phyloP scores from a whole-genome alignment of 352 stramenopile species.

The Globisporangium paroecandrum region DNA sequence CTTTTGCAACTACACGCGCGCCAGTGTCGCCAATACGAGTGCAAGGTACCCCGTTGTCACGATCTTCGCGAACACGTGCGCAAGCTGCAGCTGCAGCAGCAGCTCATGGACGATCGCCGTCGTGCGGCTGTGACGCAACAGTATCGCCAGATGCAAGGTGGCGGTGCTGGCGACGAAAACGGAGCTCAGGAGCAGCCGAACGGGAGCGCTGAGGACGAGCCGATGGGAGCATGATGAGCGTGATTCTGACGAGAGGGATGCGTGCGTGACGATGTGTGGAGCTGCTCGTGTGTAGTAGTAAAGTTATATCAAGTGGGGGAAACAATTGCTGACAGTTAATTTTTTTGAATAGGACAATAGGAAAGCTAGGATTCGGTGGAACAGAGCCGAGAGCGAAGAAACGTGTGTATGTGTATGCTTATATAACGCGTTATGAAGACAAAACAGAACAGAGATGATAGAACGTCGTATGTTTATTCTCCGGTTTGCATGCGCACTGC shows the following conservation, averaged over 20 bases:
- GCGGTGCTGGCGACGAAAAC: constrained; percentile 6
- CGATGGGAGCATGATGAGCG: constrained; percentile 18
- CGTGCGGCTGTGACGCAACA: constrained; percentile 85
- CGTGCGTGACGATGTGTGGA: not conserved
- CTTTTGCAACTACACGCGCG: constrained; percentile 96
- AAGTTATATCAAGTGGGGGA: constrained; percentile 4
- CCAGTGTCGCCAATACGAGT: constrained; percentile 93
- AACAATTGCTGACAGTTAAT: not conserved
- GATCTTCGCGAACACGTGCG: constrained; percentile 94
- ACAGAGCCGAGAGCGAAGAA: not conserved
- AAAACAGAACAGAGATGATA: constrained; percentile 7
- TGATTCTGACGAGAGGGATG: not conserved
- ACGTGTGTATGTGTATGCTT: constrained; percentile 11
- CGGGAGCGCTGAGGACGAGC: constrained; percentile 29
- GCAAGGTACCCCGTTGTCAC: constrained; percentile 95
- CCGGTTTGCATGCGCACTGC: not conserved
- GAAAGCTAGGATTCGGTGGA: not conserved
- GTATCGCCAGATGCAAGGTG: constrained; percentile 78
- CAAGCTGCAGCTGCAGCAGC: constrained; percentile 95
- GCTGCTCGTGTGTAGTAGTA: constrained; percentile 16
- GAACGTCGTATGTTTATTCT: not conserved
- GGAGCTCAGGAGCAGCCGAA: constrained; percentile 7
- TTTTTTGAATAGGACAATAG: constrained; percentile 12
- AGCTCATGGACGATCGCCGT: constrained; percentile 97
- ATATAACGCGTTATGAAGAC: constrained; percentile 12